Evolutionary conservation across 306 rosid genomes (phyloP), one percentile per base, ranked within the genome.

Genomic region (Lithocarpus polystachyus): DNA sequence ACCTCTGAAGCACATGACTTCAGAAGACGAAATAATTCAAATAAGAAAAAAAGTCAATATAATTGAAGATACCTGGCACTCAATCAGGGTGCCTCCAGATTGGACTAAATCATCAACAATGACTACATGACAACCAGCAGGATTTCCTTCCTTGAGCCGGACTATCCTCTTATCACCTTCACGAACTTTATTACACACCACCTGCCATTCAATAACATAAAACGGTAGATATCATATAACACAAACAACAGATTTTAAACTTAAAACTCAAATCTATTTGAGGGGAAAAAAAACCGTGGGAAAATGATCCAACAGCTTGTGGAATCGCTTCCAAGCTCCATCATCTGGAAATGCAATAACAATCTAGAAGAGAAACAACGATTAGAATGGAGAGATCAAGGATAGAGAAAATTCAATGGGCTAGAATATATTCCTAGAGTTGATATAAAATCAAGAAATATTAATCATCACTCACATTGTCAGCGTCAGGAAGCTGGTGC

Each of bases 301-400:
- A 81, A 81, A 95, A 28, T 84, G 86, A 74, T 93, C 97, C 74
- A 95, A 89, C 79, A 33, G 93, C 90, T 95, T 95, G 93, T 95
- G 98, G 83, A 90, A 95, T 80, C 99, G 87, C 88, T 95, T 95
- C 98, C 97, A 95, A 75, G 99, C 99, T 80, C 99, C 99, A 82
- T 95, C 98, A 67, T 95, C 98, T 0, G 98, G 99, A 86, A 95
- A 93, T 80, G 99, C 99, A 84, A 92, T 87, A 74, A 95, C 98
- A 85, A 91, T 87, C 99, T 95, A 90, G 72, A 84, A 84, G 20
- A 59, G 62, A 22, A 19, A 79, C 57, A 24, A 68, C 18, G 54
- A 72, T 77, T 23, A 69, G 71, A 54, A 80, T 56, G 77, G 55
- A 71, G 28, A 56, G 57, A 45, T 45, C 9, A 35, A 1, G 37